Conservation (phyloP, 352 stramenopile genomes). For the Halophytophthora batemanensis region DNA sequence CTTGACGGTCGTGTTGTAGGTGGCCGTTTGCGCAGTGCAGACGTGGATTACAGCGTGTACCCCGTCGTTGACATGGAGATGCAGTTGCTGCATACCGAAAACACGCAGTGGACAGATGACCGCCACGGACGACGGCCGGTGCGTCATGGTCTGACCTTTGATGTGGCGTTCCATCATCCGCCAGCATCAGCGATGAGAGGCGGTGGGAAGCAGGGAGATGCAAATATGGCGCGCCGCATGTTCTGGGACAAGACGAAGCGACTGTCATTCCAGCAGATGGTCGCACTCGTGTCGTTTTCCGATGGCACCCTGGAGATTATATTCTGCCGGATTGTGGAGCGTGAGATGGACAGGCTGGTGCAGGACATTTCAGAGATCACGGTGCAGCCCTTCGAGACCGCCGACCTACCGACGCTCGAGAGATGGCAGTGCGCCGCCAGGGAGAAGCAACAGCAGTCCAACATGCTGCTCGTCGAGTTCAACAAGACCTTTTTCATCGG, state of each 20-base stretch:
- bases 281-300: slow-evolving; percentile 26
- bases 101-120: slow-evolving; percentile 20
- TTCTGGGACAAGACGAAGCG: slow-evolving; percentile 35
- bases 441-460: slow-evolving; percentile 6
- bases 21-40: slow-evolving; percentile 17
- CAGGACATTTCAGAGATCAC: slow-evolving; percentile 29
- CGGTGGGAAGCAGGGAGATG: slow-evolving; percentile 12
- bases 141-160: slow-evolving; percentile 29
- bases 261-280: slow-evolving; percentile 31
- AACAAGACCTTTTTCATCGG: slow-evolving; percentile 49
- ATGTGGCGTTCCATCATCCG: slow-evolving; percentile 27
- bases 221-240: slow-evolving; percentile 13
- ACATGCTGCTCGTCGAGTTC: slow-evolving; percentile 44
- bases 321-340: slow-evolving; percentile 36
- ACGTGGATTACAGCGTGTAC: slow-evolving; percentile 38
- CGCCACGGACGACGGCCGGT: slow-evolving; percentile 12
- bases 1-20: slow-evolving; percentile 7
- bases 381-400: slow-evolving; percentile 30
- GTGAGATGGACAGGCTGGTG: slow-evolving; percentile 23
- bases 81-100: slow-evolving; percentile 22
- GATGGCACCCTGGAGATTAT: slow-evolving; percentile 18
- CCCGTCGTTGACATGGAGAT: slow-evolving; percentile 14
- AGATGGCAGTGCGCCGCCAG: slow-evolving; percentile 8
- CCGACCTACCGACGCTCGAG: slow-evolving; percentile 24
- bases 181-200: slow-evolving; percentile 20